phyloP scores from a whole-genome alignment of 371 early-diverging fungal genomes.

The Mucor irregularis region DNA sequence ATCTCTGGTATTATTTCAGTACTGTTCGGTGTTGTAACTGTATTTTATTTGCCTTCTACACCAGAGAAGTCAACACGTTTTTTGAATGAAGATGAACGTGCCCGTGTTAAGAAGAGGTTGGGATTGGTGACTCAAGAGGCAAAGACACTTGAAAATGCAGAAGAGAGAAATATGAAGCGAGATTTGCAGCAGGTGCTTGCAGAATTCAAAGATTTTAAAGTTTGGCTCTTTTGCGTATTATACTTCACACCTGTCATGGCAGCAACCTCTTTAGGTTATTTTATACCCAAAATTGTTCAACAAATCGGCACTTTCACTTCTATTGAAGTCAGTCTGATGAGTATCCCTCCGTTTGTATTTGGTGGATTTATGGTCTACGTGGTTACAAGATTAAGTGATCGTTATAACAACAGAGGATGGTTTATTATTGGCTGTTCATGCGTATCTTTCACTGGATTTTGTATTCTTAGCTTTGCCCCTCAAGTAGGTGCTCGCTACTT shows the following conservation, averaged over 20 bases:
- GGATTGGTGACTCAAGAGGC: background rate
- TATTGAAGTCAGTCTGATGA: slow-evolving; percentile 50
- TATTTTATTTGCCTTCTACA: slow-evolving; percentile 42
- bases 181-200: slow-evolving; percentile 20
- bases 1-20: slow-evolving; percentile 41
- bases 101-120: slow-evolving; percentile 23
- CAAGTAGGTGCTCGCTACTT: slow-evolving; percentile 46
- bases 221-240: slow-evolving; percentile 44
- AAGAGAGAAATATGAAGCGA: slow-evolving; percentile 12
- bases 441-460: slow-evolving; percentile 39
- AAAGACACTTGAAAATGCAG: slow-evolving; percentile 1
- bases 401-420: slow-evolving; percentile 36
- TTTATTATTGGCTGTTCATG: slow-evolving; percentile 45
- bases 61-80: slow-evolving; percentile 44
- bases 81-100: slow-evolving; percentile 38
- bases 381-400: slow-evolving; percentile 38
- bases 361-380: slow-evolving; percentile 46
- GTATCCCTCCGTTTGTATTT: slow-evolving; percentile 51
- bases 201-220: slow-evolving; percentile 41
- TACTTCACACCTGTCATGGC: slow-evolving; percentile 58
- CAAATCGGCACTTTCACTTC: slow-evolving; percentile 44
- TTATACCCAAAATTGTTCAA: slow-evolving; percentile 49
- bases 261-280: slow-evolving; percentile 50
- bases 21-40: slow-evolving; percentile 42
- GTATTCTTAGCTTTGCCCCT: slow-evolving; percentile 39